These are phyloP conservation scores for Phytopythium aichiense DNA, from an alignment of 352 stramenopile species.

Conservation along the genomic window DNA sequence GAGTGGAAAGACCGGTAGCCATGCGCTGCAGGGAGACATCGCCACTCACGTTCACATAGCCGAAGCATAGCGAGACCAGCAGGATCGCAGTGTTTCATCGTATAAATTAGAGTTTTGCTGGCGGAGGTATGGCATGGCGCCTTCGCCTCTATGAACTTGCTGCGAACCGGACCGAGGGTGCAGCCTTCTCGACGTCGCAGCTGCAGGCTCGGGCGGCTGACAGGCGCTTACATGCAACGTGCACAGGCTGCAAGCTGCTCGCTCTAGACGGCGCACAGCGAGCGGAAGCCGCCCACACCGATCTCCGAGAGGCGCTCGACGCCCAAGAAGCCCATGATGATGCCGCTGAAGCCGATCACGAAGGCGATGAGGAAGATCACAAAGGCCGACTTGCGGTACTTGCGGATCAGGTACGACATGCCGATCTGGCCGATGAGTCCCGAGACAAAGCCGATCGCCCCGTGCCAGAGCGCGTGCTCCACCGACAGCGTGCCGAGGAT, in stretches of 20 bases:
- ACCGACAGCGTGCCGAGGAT: slow-evolving; percentile 90
- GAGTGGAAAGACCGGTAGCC: too few relatives aligned
- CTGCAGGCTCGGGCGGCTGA: neutral
- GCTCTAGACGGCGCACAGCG: slow-evolving; percentile 40
- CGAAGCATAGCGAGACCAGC: too few relatives aligned
- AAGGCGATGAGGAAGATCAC: slow-evolving; percentile 73
- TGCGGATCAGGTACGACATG: slow-evolving; percentile 90
- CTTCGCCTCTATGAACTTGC: neutral
- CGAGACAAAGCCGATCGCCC: slow-evolving; percentile 89
- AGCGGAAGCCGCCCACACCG: slow-evolving; percentile 72
- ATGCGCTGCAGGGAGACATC: too few relatives aligned
- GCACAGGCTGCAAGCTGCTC: neutral
- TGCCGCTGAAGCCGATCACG: slow-evolving; percentile 66
- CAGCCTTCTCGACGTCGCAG: neutral
- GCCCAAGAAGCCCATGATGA: slow-evolving; percentile 72
- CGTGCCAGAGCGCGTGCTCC: slow-evolving; percentile 90
- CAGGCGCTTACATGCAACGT: neutral
- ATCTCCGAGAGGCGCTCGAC: slow-evolving; percentile 46
- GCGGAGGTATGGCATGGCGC: neutral
- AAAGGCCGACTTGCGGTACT: slow-evolving; percentile 82
- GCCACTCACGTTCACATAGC: too few relatives aligned
- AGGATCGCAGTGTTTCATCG: too few relatives aligned
- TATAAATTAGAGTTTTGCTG: neutral
- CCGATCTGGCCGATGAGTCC: slow-evolving; percentile 90
- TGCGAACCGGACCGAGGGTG: neutral